Base-by-base conservation (phyloP, 2,329 filamentous ascomycete species). In the Aureobasidium sp. region DNA sequence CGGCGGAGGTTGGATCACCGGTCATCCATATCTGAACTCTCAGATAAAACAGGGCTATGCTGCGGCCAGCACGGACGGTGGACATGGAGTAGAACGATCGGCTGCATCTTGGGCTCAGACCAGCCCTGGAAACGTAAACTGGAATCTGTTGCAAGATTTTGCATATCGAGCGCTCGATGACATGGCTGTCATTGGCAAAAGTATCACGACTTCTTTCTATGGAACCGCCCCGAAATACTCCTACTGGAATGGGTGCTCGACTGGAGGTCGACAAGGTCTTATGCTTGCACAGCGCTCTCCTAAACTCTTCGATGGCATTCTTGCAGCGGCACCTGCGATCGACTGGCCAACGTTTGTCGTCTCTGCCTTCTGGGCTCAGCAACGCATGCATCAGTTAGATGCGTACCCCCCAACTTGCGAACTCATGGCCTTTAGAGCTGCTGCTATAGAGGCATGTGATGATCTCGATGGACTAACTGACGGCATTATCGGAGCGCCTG, bases 221-320 rank as follows among this genome's bases (percentile, higher is more conserved):
- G 70, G 69, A 2, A 56, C 63, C n/a, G 58, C 58, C 11, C 68
- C 69, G 8, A 66, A 66, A 11, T 75, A 71, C 61, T 75, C 72
- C 2, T 76, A 76, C 62, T 76, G 66, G 64, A 68, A 64, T 62
- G 74, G 75, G 2, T 76, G 75, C 61, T 75, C 72, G 24, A 70
- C 69, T 22, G 74, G 74, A 40, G 75, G 74, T 8, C 62, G 74
- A 17, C 74, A 76, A 60, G 74, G 73, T 2, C 60, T 73, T 17
- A 73, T 72, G 68, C 39, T 70, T 11, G 73, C 74, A 7, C 75
- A 77, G 60, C 62, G 70, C 12, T 76, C 72, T 62, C 75, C 75
- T 7, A 57, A 68, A 2, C 66, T 68, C 3, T 77, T 72, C 60
- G 71, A 78, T 63, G 75, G 76, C 22, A 77, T 78, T 56, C 61